These are phyloP conservation scores for Malassezia japonica DNA, from an alignment of 1,284 basidiomycete genomes.

Conservation along the genomic window DNA sequence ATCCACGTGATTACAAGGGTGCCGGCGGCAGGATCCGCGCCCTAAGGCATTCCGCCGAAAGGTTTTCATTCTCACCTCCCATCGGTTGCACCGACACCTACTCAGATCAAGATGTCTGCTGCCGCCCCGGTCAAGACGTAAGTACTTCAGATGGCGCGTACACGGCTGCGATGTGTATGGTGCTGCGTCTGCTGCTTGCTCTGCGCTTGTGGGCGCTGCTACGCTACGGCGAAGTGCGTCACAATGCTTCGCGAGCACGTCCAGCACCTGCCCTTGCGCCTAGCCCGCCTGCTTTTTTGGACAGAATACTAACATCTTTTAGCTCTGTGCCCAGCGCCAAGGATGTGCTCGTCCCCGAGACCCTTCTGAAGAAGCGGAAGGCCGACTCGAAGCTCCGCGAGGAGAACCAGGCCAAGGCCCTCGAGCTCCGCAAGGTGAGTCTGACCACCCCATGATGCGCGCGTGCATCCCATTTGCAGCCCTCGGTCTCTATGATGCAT, in stretches of 20 bases:
- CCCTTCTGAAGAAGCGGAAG: slow-evolving; percentile 68
- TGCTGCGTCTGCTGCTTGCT: no score
- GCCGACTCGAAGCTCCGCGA: slow-evolving; percentile 94
- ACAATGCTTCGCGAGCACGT: no score
- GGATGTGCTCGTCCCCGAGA: slow-evolving; percentile 48
- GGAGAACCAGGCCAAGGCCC: slow-evolving; percentile 77
- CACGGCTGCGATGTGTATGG: no score
- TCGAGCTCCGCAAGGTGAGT: slow-evolving; percentile 80
- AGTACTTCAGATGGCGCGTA: no score
- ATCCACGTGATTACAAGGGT: slow-evolving; percentile 4
- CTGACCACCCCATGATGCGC: background rate
- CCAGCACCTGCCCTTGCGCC: no score
- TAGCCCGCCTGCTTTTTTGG: background rate
- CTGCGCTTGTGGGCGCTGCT: no score
- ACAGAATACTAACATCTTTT: slow-evolving; percentile 5
- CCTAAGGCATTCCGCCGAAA: background rate
- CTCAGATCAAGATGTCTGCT: slow-evolving; percentile 34
- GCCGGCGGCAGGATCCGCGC: slow-evolving; percentile 1
- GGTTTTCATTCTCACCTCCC: slow-evolving; percentile 18
- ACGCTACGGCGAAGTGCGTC: no score
- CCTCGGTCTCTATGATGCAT: slow-evolving; percentile 33
- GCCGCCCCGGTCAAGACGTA: slow-evolving; percentile 34
- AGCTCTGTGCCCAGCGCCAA: slow-evolving; percentile 42
- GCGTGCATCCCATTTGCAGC: background rate
- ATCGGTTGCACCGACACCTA: slow-evolving; percentile 14